Evolutionary conservation across 805 yeast genomes (phyloP).

Genomic region (Candida hispaniensis): DNA sequence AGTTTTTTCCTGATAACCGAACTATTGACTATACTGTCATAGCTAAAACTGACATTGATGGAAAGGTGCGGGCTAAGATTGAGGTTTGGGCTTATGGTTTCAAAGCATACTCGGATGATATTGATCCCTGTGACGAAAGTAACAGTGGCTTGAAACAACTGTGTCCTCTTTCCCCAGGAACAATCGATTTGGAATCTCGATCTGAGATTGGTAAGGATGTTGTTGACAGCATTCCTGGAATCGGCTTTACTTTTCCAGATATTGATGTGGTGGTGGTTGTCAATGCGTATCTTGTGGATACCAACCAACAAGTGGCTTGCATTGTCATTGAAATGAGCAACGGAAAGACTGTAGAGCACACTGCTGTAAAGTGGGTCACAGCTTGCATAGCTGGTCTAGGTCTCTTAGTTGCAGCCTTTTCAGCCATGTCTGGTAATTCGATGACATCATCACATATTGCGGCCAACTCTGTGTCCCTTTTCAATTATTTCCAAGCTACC

Average conservation of each 20-base stretch:
- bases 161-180: conserved; percentile 80
- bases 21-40: conserved; percentile 60
- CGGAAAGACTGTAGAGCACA: conserved; percentile 70
- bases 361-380: conserved; percentile 85
- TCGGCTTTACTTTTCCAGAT: conserved; percentile 83
- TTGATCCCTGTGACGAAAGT: conserved; percentile 49
- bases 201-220: conserved; percentile 41
- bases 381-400: conserved; percentile 87
- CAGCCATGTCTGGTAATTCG: conserved; percentile 77
- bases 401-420: conserved; percentile 63
- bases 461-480: conserved; percentile 86
- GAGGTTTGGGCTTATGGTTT: conserved; percentile 83
- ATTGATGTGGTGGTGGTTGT: conserved; percentile 58
- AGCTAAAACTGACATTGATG: conserved; percentile 56
- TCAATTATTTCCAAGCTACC: conserved; percentile 85
- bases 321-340: conserved; percentile 64
- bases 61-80: conserved; percentile 56
- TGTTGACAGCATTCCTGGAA: conserved; percentile 58
- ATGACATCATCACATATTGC: conserved; percentile 94
- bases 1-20: conserved; percentile 56
- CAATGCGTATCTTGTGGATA: conserved; percentile 31
- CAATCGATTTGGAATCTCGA: conserved; percentile 63
- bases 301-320: conserved; percentile 43
- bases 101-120: conserved; percentile 42
- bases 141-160: conserved; percentile 57